Evolutionary conservation across 495 filamentous ascomycete genomes (phyloP).

Genomic region (Physcia stellaris): DNA sequence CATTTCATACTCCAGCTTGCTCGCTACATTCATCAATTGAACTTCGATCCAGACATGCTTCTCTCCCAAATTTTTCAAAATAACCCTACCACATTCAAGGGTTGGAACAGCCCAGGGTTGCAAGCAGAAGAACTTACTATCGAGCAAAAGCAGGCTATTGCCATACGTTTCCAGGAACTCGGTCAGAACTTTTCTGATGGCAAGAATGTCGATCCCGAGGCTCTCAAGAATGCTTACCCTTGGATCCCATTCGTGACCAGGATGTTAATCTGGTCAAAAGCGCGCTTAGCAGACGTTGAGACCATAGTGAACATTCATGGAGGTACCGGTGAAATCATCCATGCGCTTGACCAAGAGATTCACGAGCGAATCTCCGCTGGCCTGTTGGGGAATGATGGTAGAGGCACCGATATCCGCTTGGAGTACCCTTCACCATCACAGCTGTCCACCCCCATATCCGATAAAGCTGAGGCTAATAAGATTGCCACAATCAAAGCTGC

Average conservation of each 20-base stretch:
- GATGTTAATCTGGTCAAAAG: constrained; percentile 13
- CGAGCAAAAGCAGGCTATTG: not conserved
- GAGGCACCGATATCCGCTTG: constrained; percentile 1
- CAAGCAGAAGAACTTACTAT: constrained; percentile 7
- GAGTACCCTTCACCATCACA: no score
- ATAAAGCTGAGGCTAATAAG: no score
- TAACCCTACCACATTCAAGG: constrained; percentile 7
- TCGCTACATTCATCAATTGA: constrained; percentile 6
- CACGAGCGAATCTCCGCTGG: not conserved
- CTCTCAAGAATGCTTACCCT: constrained; percentile 17
- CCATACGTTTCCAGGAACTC: constrained; percentile 9
- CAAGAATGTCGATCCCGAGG: constrained; percentile 20
- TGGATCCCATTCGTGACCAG: constrained; percentile 18
- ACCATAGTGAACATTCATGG: constrained; percentile 14
- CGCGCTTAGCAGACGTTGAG: constrained; percentile 16
- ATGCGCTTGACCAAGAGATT: constrained; percentile 10
- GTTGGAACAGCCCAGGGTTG: constrained; percentile 11
- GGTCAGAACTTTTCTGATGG: constrained; percentile 14
- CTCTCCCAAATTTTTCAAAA: constrained; percentile 17
- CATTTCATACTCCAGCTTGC: constrained; percentile 18
- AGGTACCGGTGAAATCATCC: constrained; percentile 13
- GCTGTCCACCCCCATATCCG: no score
- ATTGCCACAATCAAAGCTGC: not conserved
- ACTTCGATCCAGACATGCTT: constrained; percentile 20
- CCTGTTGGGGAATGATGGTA: not conserved